Conservation (phyloP, 139 green algal species). For the Micromonas commoda region DNA sequence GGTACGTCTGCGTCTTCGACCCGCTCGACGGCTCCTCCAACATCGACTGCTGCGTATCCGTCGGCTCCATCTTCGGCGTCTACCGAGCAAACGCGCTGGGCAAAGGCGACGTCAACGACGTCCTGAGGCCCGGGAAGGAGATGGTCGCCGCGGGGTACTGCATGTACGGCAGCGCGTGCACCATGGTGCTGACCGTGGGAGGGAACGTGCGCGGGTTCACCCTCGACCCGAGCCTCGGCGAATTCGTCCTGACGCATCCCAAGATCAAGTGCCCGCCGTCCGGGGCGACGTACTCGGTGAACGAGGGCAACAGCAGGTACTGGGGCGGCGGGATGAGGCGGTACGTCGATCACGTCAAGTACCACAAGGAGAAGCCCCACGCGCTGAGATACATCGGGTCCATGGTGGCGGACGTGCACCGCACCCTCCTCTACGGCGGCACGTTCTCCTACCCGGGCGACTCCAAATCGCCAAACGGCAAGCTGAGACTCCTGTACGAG, state of each 20-base stretch:
- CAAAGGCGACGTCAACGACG: neutral
- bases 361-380: slow-evolving; percentile 31
- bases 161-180: slow-evolving; percentile 84
- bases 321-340: slow-evolving; percentile 59
- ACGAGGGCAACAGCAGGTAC: slow-evolving; percentile 93
- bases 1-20: slow-evolving; percentile 98
- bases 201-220: slow-evolving; percentile 69
- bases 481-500: slow-evolving; percentile 66
- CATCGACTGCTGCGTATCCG: slow-evolving; percentile 88
- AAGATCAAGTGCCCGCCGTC: slow-evolving; percentile 60
- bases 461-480: slow-evolving; percentile 52
- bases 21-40: slow-evolving; percentile 95
- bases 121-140: slow-evolving; percentile 70
- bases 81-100: neutral
- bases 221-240: slow-evolving; percentile 45
- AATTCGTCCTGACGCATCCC: slow-evolving; percentile 51
- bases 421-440: slow-evolving; percentile 65
- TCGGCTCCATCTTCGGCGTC: slow-evolving; percentile 94
- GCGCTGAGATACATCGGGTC: slow-evolving; percentile 59
- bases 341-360: slow-evolving; percentile 12
- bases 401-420: slow-evolving; percentile 67
- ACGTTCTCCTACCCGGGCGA: slow-evolving; percentile 63
- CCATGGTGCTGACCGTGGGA: slow-evolving; percentile 85
- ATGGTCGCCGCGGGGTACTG: slow-evolving; percentile 86
- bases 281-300: slow-evolving; percentile 91